Percentiles rank a stretch among this genome's conserved stretches.
phyloP scores from a whole-genome alignment of 179 eudicot species.

The Drosera spatulata region DNA sequence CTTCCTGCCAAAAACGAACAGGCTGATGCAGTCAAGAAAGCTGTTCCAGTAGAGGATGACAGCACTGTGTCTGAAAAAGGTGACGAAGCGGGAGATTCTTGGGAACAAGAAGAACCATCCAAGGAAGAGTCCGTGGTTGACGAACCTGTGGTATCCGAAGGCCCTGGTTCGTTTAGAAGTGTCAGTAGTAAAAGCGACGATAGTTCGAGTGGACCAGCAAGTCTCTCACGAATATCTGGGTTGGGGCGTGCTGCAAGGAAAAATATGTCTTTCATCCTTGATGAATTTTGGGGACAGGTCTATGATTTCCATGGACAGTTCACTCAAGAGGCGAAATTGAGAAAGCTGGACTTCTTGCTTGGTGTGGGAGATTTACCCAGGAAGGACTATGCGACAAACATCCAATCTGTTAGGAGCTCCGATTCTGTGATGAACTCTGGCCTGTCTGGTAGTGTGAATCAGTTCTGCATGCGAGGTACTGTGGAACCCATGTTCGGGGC shows the following conservation, averaged over 20 bases:
- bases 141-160: slow-evolving; percentile 38
- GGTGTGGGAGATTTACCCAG: slow-evolving; percentile 21
- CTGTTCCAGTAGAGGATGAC: slow-evolving; percentile 38
- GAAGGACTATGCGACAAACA: slow-evolving; percentile 19
- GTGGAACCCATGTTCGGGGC: slow-evolving; percentile 23
- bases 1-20: slow-evolving; percentile 20
- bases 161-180: slow-evolving; percentile 68
- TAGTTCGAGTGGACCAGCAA: slow-evolving; percentile 61
- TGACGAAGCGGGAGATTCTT: slow-evolving; percentile 33
- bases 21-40: slow-evolving; percentile 28
- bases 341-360: slow-evolving; percentile 51
- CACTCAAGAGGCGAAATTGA: slow-evolving; percentile 62
- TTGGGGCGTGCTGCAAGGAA: slow-evolving; percentile 78
- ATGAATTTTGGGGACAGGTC: slow-evolving; percentile 94
- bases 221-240: slow-evolving; percentile 84
- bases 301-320: slow-evolving; percentile 87
- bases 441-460: slow-evolving; percentile 18
- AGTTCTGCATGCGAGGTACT: slow-evolving; percentile 16
- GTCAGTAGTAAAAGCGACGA: slow-evolving; percentile 71
- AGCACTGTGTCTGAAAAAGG: slow-evolving; percentile 23
- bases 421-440: slow-evolving; percentile 18
- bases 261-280: slow-evolving; percentile 66
- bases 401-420: slow-evolving; percentile 25
- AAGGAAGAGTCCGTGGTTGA: slow-evolving; percentile 18
- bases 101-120: slow-evolving; percentile 50